Base-by-base conservation (phyloP, 2,329 filamentous ascomycete genomes). In the Apiospora koreana region DNA sequence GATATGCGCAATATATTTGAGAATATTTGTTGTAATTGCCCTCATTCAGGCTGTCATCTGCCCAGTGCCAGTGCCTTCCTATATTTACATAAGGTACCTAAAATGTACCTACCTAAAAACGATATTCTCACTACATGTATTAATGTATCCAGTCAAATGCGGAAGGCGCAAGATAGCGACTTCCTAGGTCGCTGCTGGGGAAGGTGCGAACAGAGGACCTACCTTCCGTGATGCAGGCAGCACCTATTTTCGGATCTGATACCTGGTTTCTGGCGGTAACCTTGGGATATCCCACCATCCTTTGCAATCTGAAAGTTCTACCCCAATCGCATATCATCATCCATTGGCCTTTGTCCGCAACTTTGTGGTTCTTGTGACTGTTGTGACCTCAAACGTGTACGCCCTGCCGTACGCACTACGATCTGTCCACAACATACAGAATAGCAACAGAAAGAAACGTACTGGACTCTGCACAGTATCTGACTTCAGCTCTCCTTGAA, bases 401-500 rank as follows among this genome's bases (percentile, higher is more conserved):
- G 10, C 54, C 31, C 54, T 62, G 54, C 21, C 28, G 54, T 35
- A 28, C 21, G 31, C 31, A 23, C 31, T 38, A 38, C 31, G 54
- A 62, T 62, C 54, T 23, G 54, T 62, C 28, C 54, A 62, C 54
- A 21, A 7, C 31, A 38, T 38, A 38, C 9, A n/a, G 38, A 62
- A 62, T 31, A 62, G 23, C 21, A 62, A 38, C 8, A 62, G 31
- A 25, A 28, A 14, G 28, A 54, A 25, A 50, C 45, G 12, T n/a
- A 38, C 54, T 62, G 54, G 54, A 38, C n/a, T 67, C 31, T 50
- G 45, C 66, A 54, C 66, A 54, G 66, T 41, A 41, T 48, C 45
- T 48, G 45, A 35, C 45, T 54, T 45, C 35, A 48, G 31, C 31
- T 68, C 43, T 38, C 66, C 16, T 35, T 18, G 18, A 25, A 68